Conservation (phyloP, 2,329 filamentous ascomycete genomes). For the Fusarium sp. region DNA sequence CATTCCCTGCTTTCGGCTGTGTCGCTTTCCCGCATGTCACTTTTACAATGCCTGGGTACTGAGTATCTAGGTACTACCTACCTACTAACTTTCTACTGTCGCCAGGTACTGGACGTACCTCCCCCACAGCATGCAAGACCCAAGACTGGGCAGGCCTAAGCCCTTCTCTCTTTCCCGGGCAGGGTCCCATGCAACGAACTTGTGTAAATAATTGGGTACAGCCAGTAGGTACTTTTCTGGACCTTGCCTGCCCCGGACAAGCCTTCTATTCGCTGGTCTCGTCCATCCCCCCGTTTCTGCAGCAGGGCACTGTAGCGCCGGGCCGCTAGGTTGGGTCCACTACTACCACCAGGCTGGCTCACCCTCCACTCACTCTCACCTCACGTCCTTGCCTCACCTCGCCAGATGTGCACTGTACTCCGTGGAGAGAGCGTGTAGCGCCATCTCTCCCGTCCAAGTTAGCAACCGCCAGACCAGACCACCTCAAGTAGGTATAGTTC, state of each 20-base stretch:
- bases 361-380: not conserved
- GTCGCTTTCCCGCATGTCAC: constrained; percentile 20
- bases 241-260: constrained; percentile 22
- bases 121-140: not conserved
- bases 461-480: constrained; percentile 37
- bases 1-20: constrained; percentile 7
- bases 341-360: constrained; percentile 46
- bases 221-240: constrained; percentile 11
- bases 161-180: constrained; percentile 17
- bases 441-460: constrained; percentile 36
- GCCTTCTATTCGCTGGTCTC: constrained; percentile 40
- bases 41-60: too few relatives aligned
- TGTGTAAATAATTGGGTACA: constrained; percentile 42
- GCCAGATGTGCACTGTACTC: constrained; percentile 25
- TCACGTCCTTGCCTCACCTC: not conserved
- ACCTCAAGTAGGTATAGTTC: constrained; percentile 39
- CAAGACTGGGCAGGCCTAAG: not conserved
- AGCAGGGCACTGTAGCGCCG: constrained; percentile 40
- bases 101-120: not conserved
- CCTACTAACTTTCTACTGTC: too few relatives aligned
- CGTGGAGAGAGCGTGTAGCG: constrained; percentile 31
- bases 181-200: constrained; percentile 33
- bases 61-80: too few relatives aligned
- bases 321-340: constrained; percentile 45
- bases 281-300: constrained; percentile 28